Base-by-base conservation (phyloP, 768 basidiomycete genomes). In the Mycena capillaripes region DNA sequence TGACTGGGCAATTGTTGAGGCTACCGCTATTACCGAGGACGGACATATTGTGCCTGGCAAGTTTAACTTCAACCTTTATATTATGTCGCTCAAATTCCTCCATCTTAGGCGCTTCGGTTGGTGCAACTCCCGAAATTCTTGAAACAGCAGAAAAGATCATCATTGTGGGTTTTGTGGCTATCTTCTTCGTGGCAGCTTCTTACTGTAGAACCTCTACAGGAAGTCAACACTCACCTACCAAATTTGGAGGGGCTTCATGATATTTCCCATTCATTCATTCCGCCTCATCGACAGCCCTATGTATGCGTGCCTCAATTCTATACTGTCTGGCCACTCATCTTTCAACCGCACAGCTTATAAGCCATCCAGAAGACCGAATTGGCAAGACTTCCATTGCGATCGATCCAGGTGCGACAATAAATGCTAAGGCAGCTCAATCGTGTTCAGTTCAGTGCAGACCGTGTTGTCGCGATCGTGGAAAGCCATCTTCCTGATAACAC, bases 1-100 rank as follows among this genome's bases (percentile, higher is more conserved):
- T 23, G 81, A 88, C 77, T 87, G 86, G 87, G 87, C 87, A 0
- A 85, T 88, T 58, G 85, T 86, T 9, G 86, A 88, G 71, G 87
- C 86, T 12, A 88, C 87, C 4, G 86, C 86, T 11, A 85, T 87
- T 55, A 86, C 84, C 2, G 86, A 87, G 70, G 86, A 88, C 3
- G 87, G 87, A 0, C 79, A 80, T 70, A 86, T 88, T 67, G 84
- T 87, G 1, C 87, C 86, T 19, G 85, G 82, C 80, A 56, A 30
- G 73, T 66, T 19, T 19, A 17, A 5, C 1, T 38, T 34, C n/a
- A 14, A 11, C 3, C 32, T 11, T 8, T 2, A 10, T 38, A n/a
- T 7, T 30, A 27, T 10, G 14, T 25, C 44, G 32, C n/a, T 52
- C 36, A 30, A 30, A 25, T 30, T 10, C 23, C 32, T 10, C 2